Conservation (phyloP, 129 eudicot species). For the Chrysanthemum seticuspe region DNA sequence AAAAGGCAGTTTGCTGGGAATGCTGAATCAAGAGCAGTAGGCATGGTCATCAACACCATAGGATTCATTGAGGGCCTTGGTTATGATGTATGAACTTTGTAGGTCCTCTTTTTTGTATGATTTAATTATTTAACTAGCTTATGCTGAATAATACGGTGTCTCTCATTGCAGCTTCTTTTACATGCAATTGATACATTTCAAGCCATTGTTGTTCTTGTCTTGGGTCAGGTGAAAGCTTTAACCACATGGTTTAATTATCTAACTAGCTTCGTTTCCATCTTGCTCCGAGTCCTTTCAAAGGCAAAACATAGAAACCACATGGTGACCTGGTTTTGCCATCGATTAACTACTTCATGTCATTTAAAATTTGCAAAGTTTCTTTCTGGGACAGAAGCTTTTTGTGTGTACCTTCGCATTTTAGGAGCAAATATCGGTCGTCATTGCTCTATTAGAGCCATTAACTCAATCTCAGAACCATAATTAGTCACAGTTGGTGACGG, state of each 20-base stretch:
- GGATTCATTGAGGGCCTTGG: conserved; percentile 96
- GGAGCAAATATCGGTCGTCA: conserved; percentile 43
- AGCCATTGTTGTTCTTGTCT: conserved; percentile 85
- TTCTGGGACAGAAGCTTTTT: conserved; percentile 50
- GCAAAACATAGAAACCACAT: conserved; percentile 23
- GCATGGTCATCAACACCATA: conserved; percentile 99
- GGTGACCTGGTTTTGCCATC: conserved; percentile 34
- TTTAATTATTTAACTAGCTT: background rate
- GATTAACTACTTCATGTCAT: conserved; percentile 35
- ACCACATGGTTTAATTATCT: no score
- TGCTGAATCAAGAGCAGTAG: conserved; percentile 89
- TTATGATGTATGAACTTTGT: conserved; percentile 62
- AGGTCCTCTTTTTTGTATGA: background rate
- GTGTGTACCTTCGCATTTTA: conserved; percentile 37
- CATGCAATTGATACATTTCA: conserved; percentile 86
- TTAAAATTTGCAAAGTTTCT: conserved; percentile 41
- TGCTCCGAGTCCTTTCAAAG: conserved; percentile 25
- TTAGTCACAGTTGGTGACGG: conserved; percentile 36
- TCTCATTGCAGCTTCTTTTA: conserved; percentile 70
- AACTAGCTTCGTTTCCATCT: background rate
- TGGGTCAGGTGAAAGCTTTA: conserved; percentile 75
- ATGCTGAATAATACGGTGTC: conserved; percentile 4
- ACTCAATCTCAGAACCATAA: conserved; percentile 37
- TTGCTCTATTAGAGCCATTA: conserved; percentile 50
- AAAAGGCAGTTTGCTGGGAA: conserved; percentile 86